Evolutionary conservation across 345 rosid genomes (phyloP).

Genomic region (Clausena lansium): DNA sequence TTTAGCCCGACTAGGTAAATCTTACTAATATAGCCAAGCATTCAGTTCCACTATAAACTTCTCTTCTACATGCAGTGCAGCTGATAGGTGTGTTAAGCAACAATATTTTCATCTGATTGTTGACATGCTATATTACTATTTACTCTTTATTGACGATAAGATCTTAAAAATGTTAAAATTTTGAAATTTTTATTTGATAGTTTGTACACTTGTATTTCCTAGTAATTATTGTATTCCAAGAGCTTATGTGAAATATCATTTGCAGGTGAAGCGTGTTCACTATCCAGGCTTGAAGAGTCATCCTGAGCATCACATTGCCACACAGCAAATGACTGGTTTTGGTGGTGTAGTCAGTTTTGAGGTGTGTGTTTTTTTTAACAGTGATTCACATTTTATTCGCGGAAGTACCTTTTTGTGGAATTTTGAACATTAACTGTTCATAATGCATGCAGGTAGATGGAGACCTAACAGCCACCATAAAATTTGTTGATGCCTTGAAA

Average conservation of each 20-base stretch:
- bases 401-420: neutral
- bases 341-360: slow-evolving; percentile 99
- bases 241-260: slow-evolving; percentile 9
- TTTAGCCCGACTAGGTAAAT: neutral
- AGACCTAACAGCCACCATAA: slow-evolving; percentile 63
- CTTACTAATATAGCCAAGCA: neutral
- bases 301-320: slow-evolving; percentile 89
- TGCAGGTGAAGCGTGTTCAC: slow-evolving; percentile 80
- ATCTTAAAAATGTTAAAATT: neutral
- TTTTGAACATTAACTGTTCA: neutral
- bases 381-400: neutral
- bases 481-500: slow-evolving; percentile 81
- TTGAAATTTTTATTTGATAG: neutral
- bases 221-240: neutral
- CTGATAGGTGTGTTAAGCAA: neutral
- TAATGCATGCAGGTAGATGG: slow-evolving; percentile 62
- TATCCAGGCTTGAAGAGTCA: slow-evolving; percentile 95
- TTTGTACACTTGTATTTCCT: neutral
- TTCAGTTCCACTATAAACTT: neutral
- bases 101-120: neutral
- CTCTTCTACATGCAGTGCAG: neutral
- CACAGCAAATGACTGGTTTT: slow-evolving; percentile 94
- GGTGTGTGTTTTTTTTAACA: slow-evolving; percentile 36
- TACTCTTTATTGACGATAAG: neutral
- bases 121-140: neutral